A percentile compares a stretch with the other conserved stretches of the same genome.
Evolutionary conservation across 345 rosid species (phyloP).

Genomic region (Garcia nutans): DNA sequence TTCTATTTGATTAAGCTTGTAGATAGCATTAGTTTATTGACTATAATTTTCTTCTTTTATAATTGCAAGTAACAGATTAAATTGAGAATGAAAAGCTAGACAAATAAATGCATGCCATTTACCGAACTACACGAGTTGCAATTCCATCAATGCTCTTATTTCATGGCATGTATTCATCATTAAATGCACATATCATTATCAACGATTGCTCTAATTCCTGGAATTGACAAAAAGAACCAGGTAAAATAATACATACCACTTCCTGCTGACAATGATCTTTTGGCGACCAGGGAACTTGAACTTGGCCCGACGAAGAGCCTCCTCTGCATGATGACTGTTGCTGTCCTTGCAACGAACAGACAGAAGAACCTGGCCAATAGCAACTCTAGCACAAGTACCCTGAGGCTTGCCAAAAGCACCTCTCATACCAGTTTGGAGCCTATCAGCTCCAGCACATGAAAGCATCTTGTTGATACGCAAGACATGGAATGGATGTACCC

Average conservation of each 20-base stretch:
- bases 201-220: too few species aligned
- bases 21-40: too few species aligned
- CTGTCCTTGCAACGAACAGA: slow-evolving; percentile 74
- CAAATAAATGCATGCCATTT: not conserved
- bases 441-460: slow-evolving; percentile 87
- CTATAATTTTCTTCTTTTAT: too few species aligned
- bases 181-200: too few species aligned
- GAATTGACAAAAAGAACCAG: not conserved
- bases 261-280: slow-evolving; percentile 80
- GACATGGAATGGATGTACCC: slow-evolving; percentile 84
- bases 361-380: slow-evolving; percentile 75
- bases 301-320: slow-evolving; percentile 78
- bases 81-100: not conserved
- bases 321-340: slow-evolving; percentile 68
- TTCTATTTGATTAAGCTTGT: too few species aligned
- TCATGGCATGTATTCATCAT: too few species aligned
- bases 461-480: slow-evolving; percentile 83
- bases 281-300: slow-evolving; percentile 82
- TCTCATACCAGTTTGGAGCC: slow-evolving; percentile 83
- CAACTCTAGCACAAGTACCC: slow-evolving; percentile 72
- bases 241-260: slow-evolving; percentile 42
- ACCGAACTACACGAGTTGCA: too few species aligned
- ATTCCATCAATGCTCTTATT: too few species aligned
- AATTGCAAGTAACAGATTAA: not conserved
- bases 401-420: slow-evolving; percentile 81